phyloP scores from a whole-genome alignment of 192 early-diverging fungal species.

The Backusella circina region DNA sequence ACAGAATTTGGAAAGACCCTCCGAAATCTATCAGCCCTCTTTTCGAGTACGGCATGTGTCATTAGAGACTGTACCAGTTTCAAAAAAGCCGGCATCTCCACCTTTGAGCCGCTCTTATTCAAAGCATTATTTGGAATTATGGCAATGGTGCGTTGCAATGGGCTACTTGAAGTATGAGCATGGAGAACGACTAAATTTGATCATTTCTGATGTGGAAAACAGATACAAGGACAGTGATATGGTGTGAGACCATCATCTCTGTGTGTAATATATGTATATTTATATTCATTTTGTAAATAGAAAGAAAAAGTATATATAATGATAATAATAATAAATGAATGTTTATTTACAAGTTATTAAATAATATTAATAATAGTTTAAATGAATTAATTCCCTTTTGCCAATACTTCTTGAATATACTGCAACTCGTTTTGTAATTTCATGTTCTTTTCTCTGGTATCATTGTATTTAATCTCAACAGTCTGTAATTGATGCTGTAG shows the following conservation, averaged over 20 bases:
- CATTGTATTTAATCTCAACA: neutral
- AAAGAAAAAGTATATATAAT: neutral
- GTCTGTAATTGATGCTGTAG: neutral
- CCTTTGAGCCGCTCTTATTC: neutral
- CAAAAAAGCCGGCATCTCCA: neutral
- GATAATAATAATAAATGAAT: neutral
- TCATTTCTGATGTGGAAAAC: neutral
- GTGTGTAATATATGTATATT: neutral
- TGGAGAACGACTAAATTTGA: neutral
- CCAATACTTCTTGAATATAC: neutral
- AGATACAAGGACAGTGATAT: neutral
- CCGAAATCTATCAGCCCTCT: neutral
- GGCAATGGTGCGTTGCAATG: slow-evolving; percentile 13
- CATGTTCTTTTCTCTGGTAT: neutral
- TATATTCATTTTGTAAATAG: neutral
- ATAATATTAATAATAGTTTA: neutral
- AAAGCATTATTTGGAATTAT: neutral
- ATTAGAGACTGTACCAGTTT: neutral
- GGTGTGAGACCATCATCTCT: neutral
- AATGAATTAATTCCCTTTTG: neutral
- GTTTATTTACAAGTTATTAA: neutral
- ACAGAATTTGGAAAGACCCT: neutral
- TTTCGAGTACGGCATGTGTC: neutral
- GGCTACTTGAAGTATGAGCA: slow-evolving; percentile 9
- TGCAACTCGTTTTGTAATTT: neutral